Base-by-base conservation (phyloP, 1,284 basidiomycete species). In the Coniferiporia sulphurascens region DNA sequence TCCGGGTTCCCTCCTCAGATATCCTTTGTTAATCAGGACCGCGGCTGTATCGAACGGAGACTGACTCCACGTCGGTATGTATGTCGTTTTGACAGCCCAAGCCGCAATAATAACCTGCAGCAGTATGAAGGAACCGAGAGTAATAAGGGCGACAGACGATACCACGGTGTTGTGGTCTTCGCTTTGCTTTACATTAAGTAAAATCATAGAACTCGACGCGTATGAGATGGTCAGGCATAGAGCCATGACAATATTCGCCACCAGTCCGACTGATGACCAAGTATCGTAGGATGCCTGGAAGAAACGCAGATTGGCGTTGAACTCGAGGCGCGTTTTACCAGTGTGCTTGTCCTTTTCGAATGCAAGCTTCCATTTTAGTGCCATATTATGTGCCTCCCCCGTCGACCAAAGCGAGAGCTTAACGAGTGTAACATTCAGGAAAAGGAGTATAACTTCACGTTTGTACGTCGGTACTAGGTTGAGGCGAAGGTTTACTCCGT, bases 51-150 rank as follows among this genome's bases (percentile, higher is more conserved):
- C 43, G 38, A 55, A 46, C 6, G 52, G 52, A 4, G 52, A 54
- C 22, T 54, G 52, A 41, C 52, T 55, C 53, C 53, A 55, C 13
- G 53, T 46, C 27, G 44, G 43, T 46, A 55, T 55, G 12, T 45
- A 3, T 9, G 52, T 54, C 1, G 52, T 54, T 4, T 7, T 10
- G 1, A 55, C 34, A 12, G 53, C 53, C 17, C 10, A 34, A 7
- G 27, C 19, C 12, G 43, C 43, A 46, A 55, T 55, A 12, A 41
- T 32, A 15, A 13, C 43, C 22, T 54, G 52, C 17, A 32, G 17
- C 21, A 54, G 15, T 15, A 32, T 45, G 12, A 44, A 21, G 43
- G 45, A 55, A 1, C 43, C 43, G 12, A 46, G 53, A 21, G 46
- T 44, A 27, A 32, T 45, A 10, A 46, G 53, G 22, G 53, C 53